phyloP scores from a whole-genome alignment of 169 alveolate genomes.

The Plasmodium malariae region DNA sequence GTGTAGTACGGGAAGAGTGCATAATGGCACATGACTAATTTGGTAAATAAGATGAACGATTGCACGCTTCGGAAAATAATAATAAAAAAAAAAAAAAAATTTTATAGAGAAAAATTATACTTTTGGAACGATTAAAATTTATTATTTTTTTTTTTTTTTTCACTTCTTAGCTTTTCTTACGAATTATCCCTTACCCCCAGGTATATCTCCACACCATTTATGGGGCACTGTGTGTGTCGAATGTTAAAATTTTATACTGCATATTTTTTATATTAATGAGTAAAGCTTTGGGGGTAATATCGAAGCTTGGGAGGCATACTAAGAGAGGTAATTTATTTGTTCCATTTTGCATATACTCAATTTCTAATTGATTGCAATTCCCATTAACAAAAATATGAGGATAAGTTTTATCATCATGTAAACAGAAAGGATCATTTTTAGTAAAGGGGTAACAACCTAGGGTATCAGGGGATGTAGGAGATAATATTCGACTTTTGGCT shows the following conservation, averaged over 20 bases:
- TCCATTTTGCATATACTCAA: slow-evolving; percentile 17
- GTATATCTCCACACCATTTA: not conserved
- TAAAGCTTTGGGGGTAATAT: slow-evolving; percentile 38
- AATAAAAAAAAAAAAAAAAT: no score
- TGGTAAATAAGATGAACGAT: no score
- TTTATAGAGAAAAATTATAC: no score
- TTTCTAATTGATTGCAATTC: slow-evolving; percentile 54
- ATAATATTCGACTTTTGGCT: slow-evolving; percentile 79
- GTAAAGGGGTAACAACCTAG: slow-evolving; percentile 83
- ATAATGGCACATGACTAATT: no score
- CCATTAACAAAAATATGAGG: slow-evolving; percentile 82
- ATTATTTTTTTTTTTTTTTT: slow-evolving; percentile 4
- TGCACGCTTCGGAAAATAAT: no score
- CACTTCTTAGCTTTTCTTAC: no score
- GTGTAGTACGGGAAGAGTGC: no score
- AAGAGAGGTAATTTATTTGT: slow-evolving; percentile 26
- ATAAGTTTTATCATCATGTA: slow-evolving; percentile 58
- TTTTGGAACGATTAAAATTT: no score
- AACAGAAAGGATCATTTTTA: slow-evolving; percentile 79
- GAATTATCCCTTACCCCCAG: no score
- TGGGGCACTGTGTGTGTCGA: not conserved
- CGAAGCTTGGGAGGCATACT: slow-evolving; percentile 62
- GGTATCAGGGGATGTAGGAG: slow-evolving; percentile 86
- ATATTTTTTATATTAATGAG: slow-evolving; percentile 49
- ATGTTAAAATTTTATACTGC: slow-evolving; percentile 39